Conservation (phyloP, 208 protist genomes). For the Leishmania guyanensis region DNA sequence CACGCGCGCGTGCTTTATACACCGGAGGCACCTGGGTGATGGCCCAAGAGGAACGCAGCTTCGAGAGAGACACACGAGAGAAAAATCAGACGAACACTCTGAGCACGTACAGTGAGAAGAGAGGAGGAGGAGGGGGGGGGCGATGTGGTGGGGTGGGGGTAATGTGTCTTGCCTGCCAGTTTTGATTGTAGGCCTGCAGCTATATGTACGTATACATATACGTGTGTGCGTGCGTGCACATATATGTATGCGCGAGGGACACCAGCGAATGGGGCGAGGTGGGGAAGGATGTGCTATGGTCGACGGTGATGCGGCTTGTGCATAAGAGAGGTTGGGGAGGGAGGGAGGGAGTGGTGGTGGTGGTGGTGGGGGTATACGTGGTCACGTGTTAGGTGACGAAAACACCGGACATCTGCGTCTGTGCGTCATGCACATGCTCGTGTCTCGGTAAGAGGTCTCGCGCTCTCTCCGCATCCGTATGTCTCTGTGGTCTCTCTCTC, state of each 20-base stretch:
- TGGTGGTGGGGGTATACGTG: background rate
- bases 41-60: too few relatives aligned
- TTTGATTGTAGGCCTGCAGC: background rate
- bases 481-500: background rate
- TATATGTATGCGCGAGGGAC: background rate
- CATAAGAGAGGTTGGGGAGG: background rate
- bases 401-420: background rate
- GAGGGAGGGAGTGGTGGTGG: background rate
- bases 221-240: background rate
- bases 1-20: background rate
- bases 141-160: background rate
- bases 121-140: background rate
- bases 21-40: too few relatives aligned
- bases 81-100: too few relatives aligned
- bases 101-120: background rate
- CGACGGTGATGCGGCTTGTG: background rate
- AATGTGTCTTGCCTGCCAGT: background rate
- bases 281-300: background rate
- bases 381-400: background rate
- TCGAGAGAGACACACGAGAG: too few relatives aligned
- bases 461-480: background rate
- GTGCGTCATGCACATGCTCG: background rate
- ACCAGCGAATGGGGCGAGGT: background rate
- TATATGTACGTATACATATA: constrained; percentile 13
- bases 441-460: background rate